Percentiles rank a stretch among this genome's conserved stretches.
These are phyloP conservation scores for Holtermannia corniformis DNA, from an alignment of 768 basidiomycete genomes.

Conservation along the genomic window DNA sequence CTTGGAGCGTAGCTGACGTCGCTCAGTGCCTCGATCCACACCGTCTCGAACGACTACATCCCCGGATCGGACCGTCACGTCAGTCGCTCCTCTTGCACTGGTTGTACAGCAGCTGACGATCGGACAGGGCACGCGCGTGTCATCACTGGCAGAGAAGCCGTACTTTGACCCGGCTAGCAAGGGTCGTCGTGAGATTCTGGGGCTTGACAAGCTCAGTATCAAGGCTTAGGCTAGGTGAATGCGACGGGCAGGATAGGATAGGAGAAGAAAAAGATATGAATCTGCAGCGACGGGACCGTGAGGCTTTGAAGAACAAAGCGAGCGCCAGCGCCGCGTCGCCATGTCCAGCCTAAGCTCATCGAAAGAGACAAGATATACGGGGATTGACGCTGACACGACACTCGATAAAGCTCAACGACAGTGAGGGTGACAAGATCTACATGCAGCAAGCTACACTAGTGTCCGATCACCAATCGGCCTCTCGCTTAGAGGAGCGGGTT, in stretches of 20 bases:
- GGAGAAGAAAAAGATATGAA: neutral
- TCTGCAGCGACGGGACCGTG: no score
- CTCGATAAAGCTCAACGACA: no score
- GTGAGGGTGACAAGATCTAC: neutral
- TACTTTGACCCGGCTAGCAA: constrained; percentile 1
- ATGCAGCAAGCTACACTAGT: no score
- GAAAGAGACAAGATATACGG: no score
- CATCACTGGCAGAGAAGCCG: constrained; percentile 3
- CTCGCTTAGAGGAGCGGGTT: constrained; percentile 28
- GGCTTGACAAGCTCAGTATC: neutral
- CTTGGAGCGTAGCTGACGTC: no score
- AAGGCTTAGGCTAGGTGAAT: neutral
- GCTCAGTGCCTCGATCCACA: constrained; percentile 38
- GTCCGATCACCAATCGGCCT: neutral
- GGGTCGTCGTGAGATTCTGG: neutral
- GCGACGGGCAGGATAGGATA: neutral
- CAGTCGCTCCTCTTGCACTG: no score
- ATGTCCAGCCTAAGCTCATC: no score
- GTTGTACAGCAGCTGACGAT: no score
- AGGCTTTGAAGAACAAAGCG: no score
- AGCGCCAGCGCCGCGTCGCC: no score
- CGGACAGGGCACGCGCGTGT: constrained; percentile 2
- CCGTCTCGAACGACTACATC: constrained; percentile 23
- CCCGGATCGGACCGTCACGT: neutral
- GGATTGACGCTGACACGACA: no score